Base-by-base conservation (phyloP, 1,139 yeast genomes). In the Entelexis paramagnoliae region DNA sequence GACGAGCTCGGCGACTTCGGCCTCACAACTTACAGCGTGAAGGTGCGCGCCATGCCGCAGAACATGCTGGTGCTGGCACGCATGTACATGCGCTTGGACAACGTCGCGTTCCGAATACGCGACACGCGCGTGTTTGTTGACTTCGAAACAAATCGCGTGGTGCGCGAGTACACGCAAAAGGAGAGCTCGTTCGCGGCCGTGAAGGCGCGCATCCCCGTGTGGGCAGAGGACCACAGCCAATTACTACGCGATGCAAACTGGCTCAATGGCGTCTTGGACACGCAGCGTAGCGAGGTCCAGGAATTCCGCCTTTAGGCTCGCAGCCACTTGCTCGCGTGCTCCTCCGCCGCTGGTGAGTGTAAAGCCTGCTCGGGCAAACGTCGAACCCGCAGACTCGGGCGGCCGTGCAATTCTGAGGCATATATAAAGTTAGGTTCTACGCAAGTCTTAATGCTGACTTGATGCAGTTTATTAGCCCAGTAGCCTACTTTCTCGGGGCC, bases 1-100 rank as follows among this genome's bases (percentile, higher is more conserved):
- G 98, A 91, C 63, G 99, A 91, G 65, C 72, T 91, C 53, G 98
- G 95, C 3, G 99, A 91, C 66, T 91, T 91, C 65, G 99, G 99
- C 4, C 83, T 87, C 26, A 80, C 93, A 0, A 76, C 86, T 52
- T 68, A 86, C 51, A 79, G 81, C 50, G 80, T 82, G 32, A 88
- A 88, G 66, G 78, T 93, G 29, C 72, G 99, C 59, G 96, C 88
- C 2, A 93, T 91, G 97, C 81, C 83, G 7, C 77, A 82, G 48
- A 78, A 96, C 55, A 65, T 91, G 56, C 70, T 91, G 42, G 59
- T 91, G 36, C 71, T 91, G 48, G 78, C 82, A 51, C 74, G 98
- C 47, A 78, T 89, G 60, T 91, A 86, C 65, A 68, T 91, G 55
- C 74, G 98, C 47, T 93, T 91, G 4, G 99, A 91, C 67, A 83